Percentiles rank a stretch among this genome's conserved stretches.
Evolutionary conservation across 192 early-diverging fungal genomes (phyloP).

Genomic region (Backusella luteola): DNA sequence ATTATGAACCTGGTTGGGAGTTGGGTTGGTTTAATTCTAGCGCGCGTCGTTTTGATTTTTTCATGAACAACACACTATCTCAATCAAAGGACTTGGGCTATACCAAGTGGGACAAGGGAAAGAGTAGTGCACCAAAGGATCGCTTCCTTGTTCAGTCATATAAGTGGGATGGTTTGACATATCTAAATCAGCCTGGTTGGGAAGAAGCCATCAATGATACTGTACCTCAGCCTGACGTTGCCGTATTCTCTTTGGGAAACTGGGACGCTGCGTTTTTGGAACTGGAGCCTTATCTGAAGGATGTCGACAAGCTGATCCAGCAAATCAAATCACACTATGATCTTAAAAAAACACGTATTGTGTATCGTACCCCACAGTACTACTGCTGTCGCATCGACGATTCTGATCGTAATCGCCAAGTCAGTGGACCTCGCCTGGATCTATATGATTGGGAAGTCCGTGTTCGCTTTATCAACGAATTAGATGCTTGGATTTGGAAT

Average conservation of each 20-base stretch:
- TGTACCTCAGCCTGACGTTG: constrained; percentile 14
- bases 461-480: constrained; percentile 18
- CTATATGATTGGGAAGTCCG: constrained; percentile 29
- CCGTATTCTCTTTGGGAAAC: constrained; percentile 46
- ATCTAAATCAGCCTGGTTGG: constrained; percentile 39
- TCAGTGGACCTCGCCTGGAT: constrained; percentile 28
- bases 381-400: constrained; percentile 48
- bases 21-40: constrained; percentile 23
- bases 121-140: background rate
- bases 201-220: constrained; percentile 15
- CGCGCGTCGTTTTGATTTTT: constrained; percentile 11
- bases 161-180: constrained; percentile 50
- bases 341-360: constrained; percentile 14
- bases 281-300: constrained; percentile 25
- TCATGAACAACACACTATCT: constrained; percentile 19
- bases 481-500: constrained; percentile 40
- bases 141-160: constrained; percentile 25
- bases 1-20: constrained; percentile 32
- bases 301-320: constrained; percentile 27
- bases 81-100: constrained; percentile 11
- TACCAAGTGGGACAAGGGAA: constrained; percentile 3
- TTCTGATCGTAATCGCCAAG: constrained; percentile 20
- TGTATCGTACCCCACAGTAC: constrained; percentile 53
- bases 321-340: constrained; percentile 36
- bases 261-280: constrained; percentile 50